Evolutionary conservation across 495 filamentous ascomycete genomes (phyloP).

Genomic region (Parathielavia appendiculata): DNA sequence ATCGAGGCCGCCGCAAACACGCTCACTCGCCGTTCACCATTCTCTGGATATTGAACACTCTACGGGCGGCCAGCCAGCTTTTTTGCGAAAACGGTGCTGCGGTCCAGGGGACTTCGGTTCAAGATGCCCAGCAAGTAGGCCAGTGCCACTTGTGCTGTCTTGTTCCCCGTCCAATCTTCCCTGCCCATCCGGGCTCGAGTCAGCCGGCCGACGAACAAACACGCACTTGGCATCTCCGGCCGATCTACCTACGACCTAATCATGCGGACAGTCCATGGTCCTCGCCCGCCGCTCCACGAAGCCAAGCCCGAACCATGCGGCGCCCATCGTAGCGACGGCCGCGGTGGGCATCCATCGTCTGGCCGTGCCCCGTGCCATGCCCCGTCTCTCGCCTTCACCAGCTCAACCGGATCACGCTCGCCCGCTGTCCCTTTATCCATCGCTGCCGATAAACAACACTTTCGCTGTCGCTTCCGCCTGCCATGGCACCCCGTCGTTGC

Average conservation of each 20-base stretch:
- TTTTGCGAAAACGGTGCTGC: not conserved
- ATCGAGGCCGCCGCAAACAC: not conserved
- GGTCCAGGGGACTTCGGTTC: slow-evolving; percentile 1
- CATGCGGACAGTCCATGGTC: slow-evolving; percentile 19
- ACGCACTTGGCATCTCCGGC: not conserved
- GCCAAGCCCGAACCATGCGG: slow-evolving; percentile 9
- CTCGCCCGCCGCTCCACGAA: slow-evolving; percentile 1
- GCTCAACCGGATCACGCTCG: not conserved
- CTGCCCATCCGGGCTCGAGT: not conserved
- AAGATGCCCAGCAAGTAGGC: slow-evolving; percentile 25
- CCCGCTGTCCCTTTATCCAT: not conserved
- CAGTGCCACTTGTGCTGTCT: slow-evolving; percentile 11
- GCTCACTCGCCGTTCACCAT: not conserved
- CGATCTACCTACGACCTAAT: slow-evolving; percentile 1
- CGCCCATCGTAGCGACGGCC: slow-evolving; percentile 2
- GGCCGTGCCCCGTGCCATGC: not conserved
- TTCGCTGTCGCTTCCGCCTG: not conserved
- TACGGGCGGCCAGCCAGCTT: not conserved
- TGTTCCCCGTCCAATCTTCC: not conserved
- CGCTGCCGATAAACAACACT: not conserved
- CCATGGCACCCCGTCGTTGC: not conserved
- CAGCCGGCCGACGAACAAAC: slow-evolving; percentile 3
- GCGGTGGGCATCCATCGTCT: not conserved
- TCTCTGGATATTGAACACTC: not conserved
- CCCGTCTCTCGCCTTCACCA: not conserved